A percentile compares a stretch with the other conserved stretches of the same genome.
These are phyloP conservation scores for Candida tallmaniae DNA, from an alignment of 805 yeast species.

Conservation along the genomic window DNA sequence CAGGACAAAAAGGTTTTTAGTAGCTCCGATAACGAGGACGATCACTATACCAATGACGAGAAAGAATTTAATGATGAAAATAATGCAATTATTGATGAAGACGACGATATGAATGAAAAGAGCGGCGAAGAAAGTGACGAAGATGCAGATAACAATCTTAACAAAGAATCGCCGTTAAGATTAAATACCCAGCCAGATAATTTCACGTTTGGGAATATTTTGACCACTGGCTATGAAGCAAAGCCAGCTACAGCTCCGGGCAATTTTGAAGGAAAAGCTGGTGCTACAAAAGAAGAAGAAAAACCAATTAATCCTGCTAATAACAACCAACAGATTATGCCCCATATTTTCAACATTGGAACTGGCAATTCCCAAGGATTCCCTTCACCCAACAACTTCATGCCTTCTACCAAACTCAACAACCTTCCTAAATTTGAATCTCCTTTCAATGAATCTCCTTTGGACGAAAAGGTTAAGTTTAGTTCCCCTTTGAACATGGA, in stretches of 20 bases:
- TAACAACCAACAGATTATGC: slow-evolving; percentile 5
- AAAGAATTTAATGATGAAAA: slow-evolving; percentile 11
- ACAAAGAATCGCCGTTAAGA: slow-evolving; percentile 22
- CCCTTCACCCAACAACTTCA: slow-evolving; percentile 14
- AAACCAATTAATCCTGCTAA: background rate
- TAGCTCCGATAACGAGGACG: slow-evolving; percentile 10
- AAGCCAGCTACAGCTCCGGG: background rate
- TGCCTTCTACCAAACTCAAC: slow-evolving; percentile 5
- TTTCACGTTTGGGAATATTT: slow-evolving; percentile 4
- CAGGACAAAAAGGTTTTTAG: slow-evolving; percentile 10
- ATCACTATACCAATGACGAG: slow-evolving; percentile 6
- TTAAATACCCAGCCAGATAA: slow-evolving; percentile 21
- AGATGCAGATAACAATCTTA: slow-evolving; percentile 27
- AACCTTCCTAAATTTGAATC: slow-evolving; percentile 14
- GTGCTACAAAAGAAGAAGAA: background rate
- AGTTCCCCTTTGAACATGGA: slow-evolving; percentile 12
- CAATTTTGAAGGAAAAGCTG: background rate
- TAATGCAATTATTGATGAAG: slow-evolving; percentile 1
- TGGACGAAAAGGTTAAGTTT: slow-evolving; percentile 10
- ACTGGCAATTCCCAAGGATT: slow-evolving; percentile 6
- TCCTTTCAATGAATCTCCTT: slow-evolving; percentile 13
- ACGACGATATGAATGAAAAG: slow-evolving; percentile 5
- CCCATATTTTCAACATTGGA: slow-evolving; percentile 3
- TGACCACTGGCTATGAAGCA: background rate
- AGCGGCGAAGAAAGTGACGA: slow-evolving; percentile 28